A percentile compares a stretch with the other conserved stretches of the same genome.
These are phyloP conservation scores for Dactylellina sp. DNA, from an alignment of 2,329 filamentous ascomycete genomes.

Conservation along the genomic window DNA sequence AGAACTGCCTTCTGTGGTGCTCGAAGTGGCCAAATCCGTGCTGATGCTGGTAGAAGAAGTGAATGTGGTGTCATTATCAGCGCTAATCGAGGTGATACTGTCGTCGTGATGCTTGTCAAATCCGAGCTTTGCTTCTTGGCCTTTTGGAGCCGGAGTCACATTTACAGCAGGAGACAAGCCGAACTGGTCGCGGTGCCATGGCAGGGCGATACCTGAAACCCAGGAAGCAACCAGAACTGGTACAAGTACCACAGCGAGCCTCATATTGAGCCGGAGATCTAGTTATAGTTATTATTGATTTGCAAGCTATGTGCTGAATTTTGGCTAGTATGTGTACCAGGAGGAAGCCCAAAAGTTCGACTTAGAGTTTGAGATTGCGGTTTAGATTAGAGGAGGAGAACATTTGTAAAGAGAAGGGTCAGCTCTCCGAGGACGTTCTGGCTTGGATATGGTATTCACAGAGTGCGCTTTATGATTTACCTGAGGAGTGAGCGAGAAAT, in stretches of 20 bases:
- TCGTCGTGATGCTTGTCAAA: background rate
- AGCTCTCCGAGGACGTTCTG: too few species aligned
- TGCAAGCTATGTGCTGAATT: background rate
- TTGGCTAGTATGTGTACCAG: too few species aligned
- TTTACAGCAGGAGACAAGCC: background rate
- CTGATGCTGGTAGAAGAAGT: background rate
- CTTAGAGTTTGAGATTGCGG: too few species aligned
- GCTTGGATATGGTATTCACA: too few species aligned
- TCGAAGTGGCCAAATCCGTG: background rate
- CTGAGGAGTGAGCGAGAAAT: too few species aligned
- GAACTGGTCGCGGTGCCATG: background rate
- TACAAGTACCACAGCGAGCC: slow-evolving; percentile 13
- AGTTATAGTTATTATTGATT: background rate
- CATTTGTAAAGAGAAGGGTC: too few species aligned
- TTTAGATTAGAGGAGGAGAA: too few species aligned
- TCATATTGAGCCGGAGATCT: slow-evolving; percentile 40
- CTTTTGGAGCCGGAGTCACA: background rate
- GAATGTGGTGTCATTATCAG: background rate
- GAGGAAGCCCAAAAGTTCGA: too few species aligned
- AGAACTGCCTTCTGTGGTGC: too few species aligned
- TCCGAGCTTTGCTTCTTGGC: background rate
- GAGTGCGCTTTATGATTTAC: too few species aligned
- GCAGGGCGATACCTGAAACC: slow-evolving; percentile 24
- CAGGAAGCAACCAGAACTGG: slow-evolving; percentile 18
- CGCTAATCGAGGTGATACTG: background rate